These are phyloP conservation scores for Fusarium fracticaudum DNA, from an alignment of 2,329 filamentous ascomycete genomes.

Conservation along the genomic window DNA sequence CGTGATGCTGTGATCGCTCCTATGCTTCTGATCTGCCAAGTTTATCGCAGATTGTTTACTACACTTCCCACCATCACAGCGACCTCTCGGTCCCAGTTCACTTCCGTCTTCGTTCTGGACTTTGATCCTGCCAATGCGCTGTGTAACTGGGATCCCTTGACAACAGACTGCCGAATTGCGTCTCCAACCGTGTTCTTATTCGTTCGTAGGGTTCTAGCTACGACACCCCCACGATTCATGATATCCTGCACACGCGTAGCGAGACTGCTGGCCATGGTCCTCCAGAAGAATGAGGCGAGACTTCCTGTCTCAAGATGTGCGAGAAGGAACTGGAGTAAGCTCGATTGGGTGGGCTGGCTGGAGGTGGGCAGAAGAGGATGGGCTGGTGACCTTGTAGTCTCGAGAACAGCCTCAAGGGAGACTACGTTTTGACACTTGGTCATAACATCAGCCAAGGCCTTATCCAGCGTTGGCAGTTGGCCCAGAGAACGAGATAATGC, in stretches of 20 bases:
- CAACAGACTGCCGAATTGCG: conserved; percentile 83
- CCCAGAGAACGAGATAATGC: conserved; percentile 79
- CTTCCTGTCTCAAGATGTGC: conserved; percentile 86
- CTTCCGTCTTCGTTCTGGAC: conserved; percentile 58
- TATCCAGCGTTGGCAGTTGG: conserved; percentile 82
- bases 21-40: neutral
- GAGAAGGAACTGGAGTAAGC: conserved; percentile 77
- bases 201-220: conserved; percentile 79
- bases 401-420: conserved; percentile 83
- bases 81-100: conserved; percentile 86
- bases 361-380: conserved; percentile 70
- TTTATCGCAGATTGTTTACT: conserved; percentile 62
- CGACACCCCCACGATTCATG: conserved; percentile 81
- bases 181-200: conserved; percentile 80
- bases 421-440: conserved; percentile 90
- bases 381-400: conserved; percentile 70
- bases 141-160: conserved; percentile 77
- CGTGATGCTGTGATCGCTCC: neutral
- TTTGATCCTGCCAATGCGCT: conserved; percentile 57
- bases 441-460: conserved; percentile 82
- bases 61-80: conserved; percentile 94
- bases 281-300: conserved; percentile 92
- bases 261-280: conserved; percentile 82
- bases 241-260: conserved; percentile 85
- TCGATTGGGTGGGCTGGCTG: conserved; percentile 50